Evolutionary conservation across 495 filamentous ascomycete genomes (phyloP).

Genomic region (Pyrenula massariospora): DNA sequence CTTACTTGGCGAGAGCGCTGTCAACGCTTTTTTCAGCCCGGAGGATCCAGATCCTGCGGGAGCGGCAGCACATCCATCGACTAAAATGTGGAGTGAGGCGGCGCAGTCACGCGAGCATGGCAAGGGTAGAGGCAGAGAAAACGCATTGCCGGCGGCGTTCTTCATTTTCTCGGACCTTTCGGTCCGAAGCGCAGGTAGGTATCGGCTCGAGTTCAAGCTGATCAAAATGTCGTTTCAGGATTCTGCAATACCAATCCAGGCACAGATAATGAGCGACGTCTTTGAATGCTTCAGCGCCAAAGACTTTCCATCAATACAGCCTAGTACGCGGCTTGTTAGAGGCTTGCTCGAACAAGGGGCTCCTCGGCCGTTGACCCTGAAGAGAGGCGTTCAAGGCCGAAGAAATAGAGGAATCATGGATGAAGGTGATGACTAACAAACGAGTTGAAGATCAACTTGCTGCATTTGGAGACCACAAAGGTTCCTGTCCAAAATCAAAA

Average conservation of each 20-base stretch:
- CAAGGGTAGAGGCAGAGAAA: slow-evolving; percentile 2
- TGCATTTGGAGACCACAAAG: not conserved
- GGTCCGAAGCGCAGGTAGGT: slow-evolving; percentile 74
- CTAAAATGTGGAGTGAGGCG: slow-evolving; percentile 38
- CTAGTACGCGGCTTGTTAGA: slow-evolving; percentile 13
- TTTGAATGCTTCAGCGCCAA: slow-evolving; percentile 76
- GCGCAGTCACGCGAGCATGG: slow-evolving; percentile 24
- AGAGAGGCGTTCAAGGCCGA: slow-evolving; percentile 7
- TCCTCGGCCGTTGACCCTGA: slow-evolving; percentile 8
- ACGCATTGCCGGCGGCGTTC: slow-evolving; percentile 38
- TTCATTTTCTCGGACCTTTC: slow-evolving; percentile 94
- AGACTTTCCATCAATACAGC: slow-evolving; percentile 73
- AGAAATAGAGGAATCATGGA: not conserved
- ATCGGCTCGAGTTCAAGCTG: slow-evolving; percentile 75
- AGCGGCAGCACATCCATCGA: slow-evolving; percentile 58
- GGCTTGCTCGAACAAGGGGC: slow-evolving; percentile 15
- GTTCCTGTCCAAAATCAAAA: not conserved
- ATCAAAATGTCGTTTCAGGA: slow-evolving; percentile 44
- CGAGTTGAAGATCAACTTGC: not conserved
- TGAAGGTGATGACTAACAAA: not conserved
- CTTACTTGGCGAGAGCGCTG: slow-evolving; percentile 28
- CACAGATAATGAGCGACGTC: slow-evolving; percentile 10
- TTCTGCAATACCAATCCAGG: not conserved
- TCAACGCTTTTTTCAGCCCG: slow-evolving; percentile 28
- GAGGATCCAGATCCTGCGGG: slow-evolving; percentile 34